phyloP scores from a whole-genome alignment of 2,329 filamentous ascomycete species.

The Pseudocercospora crystallina region DNA sequence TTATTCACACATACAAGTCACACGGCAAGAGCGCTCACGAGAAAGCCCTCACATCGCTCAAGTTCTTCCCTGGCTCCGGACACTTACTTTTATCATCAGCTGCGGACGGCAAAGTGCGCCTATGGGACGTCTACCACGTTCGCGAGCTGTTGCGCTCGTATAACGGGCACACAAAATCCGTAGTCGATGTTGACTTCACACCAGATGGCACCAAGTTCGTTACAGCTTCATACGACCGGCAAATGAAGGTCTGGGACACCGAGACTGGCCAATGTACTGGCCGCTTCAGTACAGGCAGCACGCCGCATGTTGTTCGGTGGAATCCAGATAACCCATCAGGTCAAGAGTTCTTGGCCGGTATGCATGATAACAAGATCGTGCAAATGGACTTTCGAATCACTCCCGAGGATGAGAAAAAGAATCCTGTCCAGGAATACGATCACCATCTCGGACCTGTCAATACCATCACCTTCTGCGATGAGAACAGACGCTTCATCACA shows the following conservation, averaged over 20 bases:
- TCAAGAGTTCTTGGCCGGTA: constrained; percentile 91
- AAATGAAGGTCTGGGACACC: constrained; percentile 97
- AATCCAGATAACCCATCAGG: constrained; percentile 75
- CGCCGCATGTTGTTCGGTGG: constrained; percentile 90
- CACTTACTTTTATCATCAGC: constrained; percentile 87
- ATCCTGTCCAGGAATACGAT: constrained; percentile 95
- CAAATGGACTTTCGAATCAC: constrained; percentile 79
- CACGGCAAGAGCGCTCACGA: constrained; percentile 52
- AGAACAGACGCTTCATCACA: constrained; percentile 92
- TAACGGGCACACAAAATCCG: constrained; percentile 81
- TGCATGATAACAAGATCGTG: constrained; percentile 98
- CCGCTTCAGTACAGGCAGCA: constrained; percentile 91
- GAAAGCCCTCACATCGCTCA: constrained; percentile 82
- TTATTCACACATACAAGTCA: constrained; percentile 84
- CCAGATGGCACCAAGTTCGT: constrained; percentile 79
- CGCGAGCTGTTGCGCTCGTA: constrained; percentile 88
- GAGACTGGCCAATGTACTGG: constrained; percentile 87
- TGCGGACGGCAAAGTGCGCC: constrained; percentile 85
- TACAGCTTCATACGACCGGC: constrained; percentile 87
- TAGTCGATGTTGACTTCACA: constrained; percentile 89
- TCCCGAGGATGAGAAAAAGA: constrained; percentile 50
- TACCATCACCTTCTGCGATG: constrained; percentile 93
- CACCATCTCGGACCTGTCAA: constrained; percentile 98
- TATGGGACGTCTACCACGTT: constrained; percentile 92
- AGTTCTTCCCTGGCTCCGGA: constrained; percentile 84